Base-by-base conservation (phyloP, 768 basidiomycete genomes). In the Russula earlei region DNA sequence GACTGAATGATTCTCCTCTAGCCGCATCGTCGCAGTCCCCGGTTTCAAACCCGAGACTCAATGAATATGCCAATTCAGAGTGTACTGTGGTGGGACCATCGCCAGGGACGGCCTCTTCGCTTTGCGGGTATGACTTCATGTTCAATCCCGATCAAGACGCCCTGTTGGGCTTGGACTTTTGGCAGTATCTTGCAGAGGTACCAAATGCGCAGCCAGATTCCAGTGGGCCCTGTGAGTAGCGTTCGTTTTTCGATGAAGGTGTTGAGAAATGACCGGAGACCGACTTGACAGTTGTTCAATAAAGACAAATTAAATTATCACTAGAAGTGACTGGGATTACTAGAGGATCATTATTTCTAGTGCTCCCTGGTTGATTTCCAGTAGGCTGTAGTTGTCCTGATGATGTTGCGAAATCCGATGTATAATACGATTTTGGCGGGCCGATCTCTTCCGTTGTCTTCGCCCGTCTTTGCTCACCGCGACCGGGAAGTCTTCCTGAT, bases 121-220 rank as follows among this genome's bases (percentile, higher is more conserved):
- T 42, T 29, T 27, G 34, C n/a, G 51, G 37, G 29, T 44, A 44
- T 33, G 59, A 60, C 24, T 52, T 29, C 24, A 24, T 37, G 48
- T 43, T 58, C 34, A 43, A 36, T 31, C 7, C 52, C 25, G 59
- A 60, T 52, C 49, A 60, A 24, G 56, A 58, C 22, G 17, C 37
- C 6, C 17, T 59, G 29, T 54, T 54, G 9, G 52, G 48, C 6
- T 20, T 25, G 29, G 60, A 61, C 22, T 61, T 61, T 47, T 61
- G 52, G 56, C 52, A 58, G 25, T 50, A 49, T 45, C 31, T 61
- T n/a, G 5, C 56, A 34, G 59, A 49, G 40, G 14, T 49, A 27
- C 51, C 59, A n/a, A 31, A 31, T 41, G 7, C 38, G n/a, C 56
- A 48, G 19, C 45, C 12, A 17, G 37, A 47, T 36, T 33, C 38